Evolutionary conservation across 208 protist species (phyloP).

Genomic region (Wallacemonas sp.): DNA sequence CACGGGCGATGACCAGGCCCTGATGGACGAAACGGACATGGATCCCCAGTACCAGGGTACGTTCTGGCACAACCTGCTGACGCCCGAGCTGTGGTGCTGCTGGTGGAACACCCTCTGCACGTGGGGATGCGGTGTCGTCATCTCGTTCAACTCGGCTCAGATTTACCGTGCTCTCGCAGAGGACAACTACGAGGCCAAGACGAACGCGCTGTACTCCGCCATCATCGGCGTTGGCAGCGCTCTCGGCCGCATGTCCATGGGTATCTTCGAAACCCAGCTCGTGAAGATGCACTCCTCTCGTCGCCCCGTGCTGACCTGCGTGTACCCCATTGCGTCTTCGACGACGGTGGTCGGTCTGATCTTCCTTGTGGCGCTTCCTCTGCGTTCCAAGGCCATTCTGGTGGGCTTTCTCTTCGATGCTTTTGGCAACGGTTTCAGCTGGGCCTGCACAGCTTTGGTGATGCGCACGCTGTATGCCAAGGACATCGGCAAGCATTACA

Average conservation of each 20-base stretch:
- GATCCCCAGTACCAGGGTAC: constrained; percentile 60
- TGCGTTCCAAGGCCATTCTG: constrained; percentile 46
- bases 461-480: constrained; percentile 51
- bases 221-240: constrained; percentile 65
- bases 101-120: constrained; percentile 55
- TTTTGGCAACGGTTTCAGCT: constrained; percentile 65
- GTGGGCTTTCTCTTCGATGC: constrained; percentile 58
- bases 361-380: constrained; percentile 41
- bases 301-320: constrained; percentile 35
- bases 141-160: constrained; percentile 63
- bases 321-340: constrained; percentile 34
- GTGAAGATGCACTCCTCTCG: constrained; percentile 14
- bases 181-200: constrained; percentile 29
- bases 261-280: constrained; percentile 42
- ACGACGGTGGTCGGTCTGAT: constrained; percentile 42
- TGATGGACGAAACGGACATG: constrained; percentile 23
- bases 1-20: constrained; percentile 30
- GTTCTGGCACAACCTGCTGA: constrained; percentile 45
- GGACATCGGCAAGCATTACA: constrained; percentile 75
- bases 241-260: constrained; percentile 54
- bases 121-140: constrained; percentile 62
- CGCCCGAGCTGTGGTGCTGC: constrained; percentile 51
- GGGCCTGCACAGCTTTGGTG: constrained; percentile 43
- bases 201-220: constrained; percentile 46
- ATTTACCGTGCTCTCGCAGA: constrained; percentile 52